Evolutionary conservation across 345 rosid genomes (phyloP).

Genomic region (Gossypioides kirkii): DNA sequence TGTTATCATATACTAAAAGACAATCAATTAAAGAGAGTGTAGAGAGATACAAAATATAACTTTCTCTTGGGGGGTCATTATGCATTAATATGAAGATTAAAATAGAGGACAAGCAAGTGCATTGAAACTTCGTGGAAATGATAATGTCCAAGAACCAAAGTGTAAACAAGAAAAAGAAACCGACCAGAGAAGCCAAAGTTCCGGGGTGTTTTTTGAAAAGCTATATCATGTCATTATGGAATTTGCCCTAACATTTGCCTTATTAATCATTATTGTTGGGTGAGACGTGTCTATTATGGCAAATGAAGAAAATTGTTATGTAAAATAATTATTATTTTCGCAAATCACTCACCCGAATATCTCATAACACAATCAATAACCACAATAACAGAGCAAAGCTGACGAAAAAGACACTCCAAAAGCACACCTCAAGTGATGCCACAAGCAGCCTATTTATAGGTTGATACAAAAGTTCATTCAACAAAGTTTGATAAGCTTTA

Average conservation of each 20-base stretch:
- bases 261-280: neutral
- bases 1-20: neutral
- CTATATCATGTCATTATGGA: neutral
- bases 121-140: neutral
- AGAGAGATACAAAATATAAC: neutral
- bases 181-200: conserved; percentile 3
- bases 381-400: too few relatives aligned
- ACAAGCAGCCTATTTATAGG: too few relatives aligned
- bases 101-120: neutral
- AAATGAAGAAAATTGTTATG: too few relatives aligned
- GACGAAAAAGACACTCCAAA: too few relatives aligned
- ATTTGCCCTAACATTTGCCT: conserved; percentile 6
- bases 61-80: neutral
- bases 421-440: too few relatives aligned
- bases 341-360: too few relatives aligned
- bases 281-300: neutral
- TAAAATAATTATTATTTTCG: too few relatives aligned
- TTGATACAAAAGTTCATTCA: too few relatives aligned
- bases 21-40: too few relatives aligned
- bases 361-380: too few relatives aligned
- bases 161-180: conserved; percentile 10
- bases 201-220: neutral
- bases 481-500: too few relatives aligned
- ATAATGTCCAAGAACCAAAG: neutral
- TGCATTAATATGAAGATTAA: neutral